A percentile compares a stretch with the other conserved stretches of the same genome.
phyloP scores from a whole-genome alignment of 1,139 yeast species.

The Entelexis paramagnoliae region DNA sequence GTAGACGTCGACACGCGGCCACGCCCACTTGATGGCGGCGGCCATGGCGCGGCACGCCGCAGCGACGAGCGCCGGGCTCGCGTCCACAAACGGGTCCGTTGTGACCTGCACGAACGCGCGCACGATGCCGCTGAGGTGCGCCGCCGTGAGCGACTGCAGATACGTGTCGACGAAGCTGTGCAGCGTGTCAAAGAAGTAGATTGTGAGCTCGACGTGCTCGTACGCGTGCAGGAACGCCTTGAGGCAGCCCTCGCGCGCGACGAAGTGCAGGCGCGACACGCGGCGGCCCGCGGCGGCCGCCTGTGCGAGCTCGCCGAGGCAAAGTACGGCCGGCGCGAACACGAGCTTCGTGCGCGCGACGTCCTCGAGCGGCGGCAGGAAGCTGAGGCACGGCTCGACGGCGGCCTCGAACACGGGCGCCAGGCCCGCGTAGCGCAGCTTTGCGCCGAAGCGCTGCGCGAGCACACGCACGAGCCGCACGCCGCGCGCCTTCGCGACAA shows the following conservation, averaged over 20 bases:
- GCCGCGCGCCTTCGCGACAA: conserved; percentile 39
- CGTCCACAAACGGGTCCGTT: conserved; percentile 30
- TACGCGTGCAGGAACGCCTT: conserved; percentile 25
- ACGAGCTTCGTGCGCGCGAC: conserved; percentile 10
- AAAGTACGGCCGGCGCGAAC: conserved; percentile 18
- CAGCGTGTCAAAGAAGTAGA: conserved; percentile 20
- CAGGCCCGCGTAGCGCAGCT: conserved; percentile 38
- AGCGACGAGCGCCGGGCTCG: conserved; percentile 24
- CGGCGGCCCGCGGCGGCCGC: neutral
- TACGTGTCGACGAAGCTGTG: conserved; percentile 14
- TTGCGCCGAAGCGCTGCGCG: conserved; percentile 25
- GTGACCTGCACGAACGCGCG: conserved; percentile 25
- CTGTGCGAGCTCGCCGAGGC: conserved; percentile 18
- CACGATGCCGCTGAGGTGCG: conserved; percentile 27
- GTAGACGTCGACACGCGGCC: conserved; percentile 32
- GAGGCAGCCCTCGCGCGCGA: conserved; percentile 28
- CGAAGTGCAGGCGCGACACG: conserved; percentile 23
- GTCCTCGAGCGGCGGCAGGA: conserved; percentile 35
- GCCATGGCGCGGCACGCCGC: conserved; percentile 25
- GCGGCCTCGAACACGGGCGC: conserved; percentile 37
- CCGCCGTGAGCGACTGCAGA: conserved; percentile 23
- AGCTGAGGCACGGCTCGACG: conserved; percentile 36
- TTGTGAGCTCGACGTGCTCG: conserved; percentile 24
- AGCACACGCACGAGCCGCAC: conserved; percentile 32
- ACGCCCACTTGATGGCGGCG: conserved; percentile 26